Evolutionary conservation across 176 grass and related monocot species (phyloP).

Genomic region (Hsuehochloa calcarea): DNA sequence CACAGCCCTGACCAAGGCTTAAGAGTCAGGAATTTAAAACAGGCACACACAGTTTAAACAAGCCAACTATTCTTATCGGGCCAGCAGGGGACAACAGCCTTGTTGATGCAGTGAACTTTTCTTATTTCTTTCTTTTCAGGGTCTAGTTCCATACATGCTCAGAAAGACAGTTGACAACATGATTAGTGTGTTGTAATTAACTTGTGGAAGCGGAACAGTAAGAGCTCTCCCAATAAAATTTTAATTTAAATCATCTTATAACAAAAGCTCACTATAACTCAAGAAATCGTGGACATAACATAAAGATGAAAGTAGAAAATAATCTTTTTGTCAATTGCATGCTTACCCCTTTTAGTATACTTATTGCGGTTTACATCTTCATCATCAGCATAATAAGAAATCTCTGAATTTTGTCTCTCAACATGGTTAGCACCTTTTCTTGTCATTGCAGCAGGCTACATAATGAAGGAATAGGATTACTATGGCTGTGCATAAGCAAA

Average conservation of each 20-base stretch:
- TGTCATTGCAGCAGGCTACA: slow-evolving; percentile 81
- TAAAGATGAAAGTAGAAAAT: slow-evolving; percentile 20
- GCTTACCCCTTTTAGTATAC: slow-evolving; percentile 86
- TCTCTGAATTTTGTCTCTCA: slow-evolving; percentile 89
- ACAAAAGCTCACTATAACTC: not conserved
- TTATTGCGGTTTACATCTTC: slow-evolving; percentile 93
- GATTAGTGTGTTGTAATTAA: not conserved
- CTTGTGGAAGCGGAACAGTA: slow-evolving; percentile 7
- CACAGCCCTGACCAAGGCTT: not conserved
- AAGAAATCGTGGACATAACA: not conserved
- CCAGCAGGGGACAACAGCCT: not conserved
- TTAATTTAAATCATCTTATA: not conserved
- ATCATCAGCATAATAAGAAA: slow-evolving; percentile 93
- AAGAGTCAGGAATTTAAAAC: not conserved
- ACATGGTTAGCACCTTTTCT: slow-evolving; percentile 69
- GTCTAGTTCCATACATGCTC: not conserved
- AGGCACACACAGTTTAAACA: not conserved
- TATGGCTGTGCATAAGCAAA: not conserved
- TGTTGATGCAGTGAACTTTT: not conserved
- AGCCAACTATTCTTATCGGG: not conserved
- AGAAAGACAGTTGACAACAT: not conserved
- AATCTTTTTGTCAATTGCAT: slow-evolving; percentile 15
- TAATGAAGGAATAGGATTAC: slow-evolving; percentile 20
- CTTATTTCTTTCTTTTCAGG: not conserved
- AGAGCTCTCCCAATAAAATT: not conserved